Conservation (phyloP, 2,329 filamentous ascomycete species). For the Pleoardoris graminearum region DNA sequence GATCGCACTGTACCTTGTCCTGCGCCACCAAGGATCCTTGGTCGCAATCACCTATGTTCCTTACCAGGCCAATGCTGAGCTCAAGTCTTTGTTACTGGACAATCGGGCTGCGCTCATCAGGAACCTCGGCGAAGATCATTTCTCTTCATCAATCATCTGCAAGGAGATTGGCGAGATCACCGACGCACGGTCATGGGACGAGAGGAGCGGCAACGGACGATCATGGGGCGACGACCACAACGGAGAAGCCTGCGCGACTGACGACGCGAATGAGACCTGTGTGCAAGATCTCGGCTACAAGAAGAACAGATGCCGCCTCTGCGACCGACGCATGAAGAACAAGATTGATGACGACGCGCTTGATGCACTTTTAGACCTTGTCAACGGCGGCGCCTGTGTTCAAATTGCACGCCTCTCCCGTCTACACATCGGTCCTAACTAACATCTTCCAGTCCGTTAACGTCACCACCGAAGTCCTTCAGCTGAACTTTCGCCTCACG, state of each 20-base stretch:
- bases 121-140: conserved; percentile 19
- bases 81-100: conserved; percentile 17
- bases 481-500: conserved; percentile 12
- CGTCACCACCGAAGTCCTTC: conserved; percentile 20
- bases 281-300: conserved; percentile 25
- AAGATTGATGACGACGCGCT: conserved; percentile 23
- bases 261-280: neutral
- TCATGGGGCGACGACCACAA: neutral
- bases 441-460: conserved; percentile 21
- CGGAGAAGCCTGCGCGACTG: neutral
- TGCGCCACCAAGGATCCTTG: conserved; percentile 19
- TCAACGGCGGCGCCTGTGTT: conserved; percentile 16
- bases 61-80: conserved; percentile 15
- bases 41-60: conserved; percentile 32
- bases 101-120: conserved; percentile 16
- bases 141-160: conserved; percentile 27
- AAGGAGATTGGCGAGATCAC: conserved; percentile 33
- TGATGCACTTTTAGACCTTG: conserved; percentile 20
- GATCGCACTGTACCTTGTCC: conserved; percentile 24
- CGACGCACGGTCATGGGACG: conserved; percentile 31
- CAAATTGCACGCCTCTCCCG: conserved; percentile 23
- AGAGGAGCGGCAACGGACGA: conserved; percentile 18
- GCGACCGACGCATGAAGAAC: conserved; percentile 40
- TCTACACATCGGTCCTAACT: neutral
- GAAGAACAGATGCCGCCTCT: conserved; percentile 34